Evolutionary conservation across 1,284 basidiomycete species (phyloP).

Genomic region (Ceratobasidium sp.): DNA sequence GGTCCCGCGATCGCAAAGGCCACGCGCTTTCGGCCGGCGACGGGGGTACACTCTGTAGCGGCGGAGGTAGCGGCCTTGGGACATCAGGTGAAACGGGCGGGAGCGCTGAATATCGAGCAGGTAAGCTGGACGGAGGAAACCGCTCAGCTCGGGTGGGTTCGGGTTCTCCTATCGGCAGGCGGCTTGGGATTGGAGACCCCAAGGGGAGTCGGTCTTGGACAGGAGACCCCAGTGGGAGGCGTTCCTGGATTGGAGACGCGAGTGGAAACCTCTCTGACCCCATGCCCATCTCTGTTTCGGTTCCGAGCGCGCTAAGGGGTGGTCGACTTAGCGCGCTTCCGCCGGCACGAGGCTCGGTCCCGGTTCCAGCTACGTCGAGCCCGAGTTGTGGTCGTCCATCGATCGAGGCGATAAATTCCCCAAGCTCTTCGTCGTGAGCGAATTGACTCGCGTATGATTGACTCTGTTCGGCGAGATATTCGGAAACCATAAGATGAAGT

Average conservation of each 20-base stretch:
- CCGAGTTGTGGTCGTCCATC: conserved; percentile 37
- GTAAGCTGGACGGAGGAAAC: conserved; percentile 38
- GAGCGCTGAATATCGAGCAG: conserved; percentile 18
- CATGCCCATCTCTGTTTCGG: background rate
- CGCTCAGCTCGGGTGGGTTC: conserved; percentile 25
- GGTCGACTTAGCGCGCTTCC: background rate
- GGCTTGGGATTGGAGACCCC: background rate
- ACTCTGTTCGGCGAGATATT: conserved; percentile 7
- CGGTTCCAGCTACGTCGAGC: background rate
- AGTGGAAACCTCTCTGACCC: conserved; percentile 24
- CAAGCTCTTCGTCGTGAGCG: conserved; percentile 24
- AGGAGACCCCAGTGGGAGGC: conserved; percentile 17
- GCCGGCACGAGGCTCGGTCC: background rate
- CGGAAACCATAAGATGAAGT: background rate
- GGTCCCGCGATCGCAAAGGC: background rate
- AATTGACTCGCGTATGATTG: conserved; percentile 34
- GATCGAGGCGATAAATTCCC: conserved; percentile 14
- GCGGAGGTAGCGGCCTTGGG: conserved; percentile 16
- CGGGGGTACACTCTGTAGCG: conserved; percentile 34
- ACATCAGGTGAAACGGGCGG: conserved; percentile 28
- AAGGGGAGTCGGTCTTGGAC: background rate
- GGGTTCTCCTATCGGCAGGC: background rate
- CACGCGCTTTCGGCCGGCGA: conserved; percentile 44
- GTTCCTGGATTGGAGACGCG: conserved; percentile 27
- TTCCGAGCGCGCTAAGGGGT: background rate